Percentiles rank a stretch among this genome's conserved stretches.
phyloP scores from a whole-genome alignment of 2,329 filamentous ascomycete species.

The Phaeophleospora eucalypticola region DNA sequence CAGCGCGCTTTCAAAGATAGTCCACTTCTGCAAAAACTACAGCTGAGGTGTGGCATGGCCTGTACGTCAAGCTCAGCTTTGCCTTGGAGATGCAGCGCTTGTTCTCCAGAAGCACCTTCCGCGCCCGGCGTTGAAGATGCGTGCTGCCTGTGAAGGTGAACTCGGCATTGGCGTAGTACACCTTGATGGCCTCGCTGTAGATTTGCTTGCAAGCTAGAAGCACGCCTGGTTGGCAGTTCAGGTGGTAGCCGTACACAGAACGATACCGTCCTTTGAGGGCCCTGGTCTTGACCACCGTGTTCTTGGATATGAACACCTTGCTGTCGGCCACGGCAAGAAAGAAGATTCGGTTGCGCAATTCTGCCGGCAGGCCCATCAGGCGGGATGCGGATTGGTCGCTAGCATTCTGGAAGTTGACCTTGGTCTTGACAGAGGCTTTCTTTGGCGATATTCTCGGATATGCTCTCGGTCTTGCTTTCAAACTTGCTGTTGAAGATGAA shows the following conservation, averaged over 20 bases:
- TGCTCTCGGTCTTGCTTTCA: no score
- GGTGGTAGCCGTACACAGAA: not conserved
- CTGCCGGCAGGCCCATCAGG: constrained; percentile 3
- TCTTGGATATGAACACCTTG: not conserved
- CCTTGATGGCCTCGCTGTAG: constrained; percentile 8
- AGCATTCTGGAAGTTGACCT: not conserved
- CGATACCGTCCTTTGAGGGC: not conserved
- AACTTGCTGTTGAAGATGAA: no score
- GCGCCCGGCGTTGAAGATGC: not conserved
- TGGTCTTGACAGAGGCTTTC: no score
- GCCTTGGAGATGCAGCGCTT: not conserved
- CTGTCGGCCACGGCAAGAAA: not conserved
- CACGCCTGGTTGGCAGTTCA: constrained; percentile 1
- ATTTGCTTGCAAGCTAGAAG: constrained; percentile 15
- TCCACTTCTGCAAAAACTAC: not conserved
- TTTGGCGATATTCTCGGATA: no score
- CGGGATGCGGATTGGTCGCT: not conserved
- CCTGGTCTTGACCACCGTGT: not conserved
- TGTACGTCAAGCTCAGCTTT: not conserved
- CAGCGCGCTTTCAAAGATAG: not conserved
- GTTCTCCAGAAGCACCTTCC: not conserved
- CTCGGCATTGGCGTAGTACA: constrained; percentile 10
- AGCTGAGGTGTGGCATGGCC: not conserved
- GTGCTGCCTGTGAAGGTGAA: constrained; percentile 3
- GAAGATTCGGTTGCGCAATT: constrained; percentile 10